phyloP scores from a whole-genome alignment of 179 eudicot genomes.

The Kewa caespitosa region DNA sequence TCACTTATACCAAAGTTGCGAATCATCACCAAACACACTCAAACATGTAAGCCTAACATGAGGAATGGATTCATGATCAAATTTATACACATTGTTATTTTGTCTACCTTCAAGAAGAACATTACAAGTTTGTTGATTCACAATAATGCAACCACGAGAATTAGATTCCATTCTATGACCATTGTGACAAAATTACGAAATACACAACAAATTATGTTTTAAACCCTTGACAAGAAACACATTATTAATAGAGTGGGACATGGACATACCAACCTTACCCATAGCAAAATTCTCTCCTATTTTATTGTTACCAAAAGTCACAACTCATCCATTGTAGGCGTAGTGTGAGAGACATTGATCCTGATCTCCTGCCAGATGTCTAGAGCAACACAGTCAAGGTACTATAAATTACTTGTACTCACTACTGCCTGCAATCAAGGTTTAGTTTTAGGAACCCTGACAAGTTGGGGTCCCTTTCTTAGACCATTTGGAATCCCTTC shows the following conservation, averaged over 20 bases:
- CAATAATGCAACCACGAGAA: neutral
- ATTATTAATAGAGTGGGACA: neutral
- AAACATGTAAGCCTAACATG: neutral
- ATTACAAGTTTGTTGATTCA: neutral
- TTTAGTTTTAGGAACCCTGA: constrained; percentile 1
- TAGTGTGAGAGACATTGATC: neutral
- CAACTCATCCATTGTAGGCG: constrained; percentile 1
- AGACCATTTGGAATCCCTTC: neutral
- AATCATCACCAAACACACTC: neutral
- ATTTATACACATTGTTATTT: neutral
- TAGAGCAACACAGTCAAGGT: neutral
- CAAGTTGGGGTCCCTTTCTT: neutral
- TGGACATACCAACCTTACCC: constrained; percentile 6
- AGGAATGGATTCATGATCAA: neutral
- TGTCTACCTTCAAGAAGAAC: neutral
- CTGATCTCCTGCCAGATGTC: neutral
- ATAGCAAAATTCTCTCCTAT: neutral
- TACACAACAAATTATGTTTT: neutral
- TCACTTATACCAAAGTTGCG: neutral
- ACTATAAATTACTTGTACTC: neutral
- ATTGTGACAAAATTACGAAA: neutral
- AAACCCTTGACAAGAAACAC: neutral
- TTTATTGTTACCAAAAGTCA: neutral
- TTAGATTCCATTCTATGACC: neutral
- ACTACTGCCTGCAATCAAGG: neutral